Evolutionary conservation across 108 stramenopile genomes (phyloP).

Genomic region (Ochromonas danica): DNA sequence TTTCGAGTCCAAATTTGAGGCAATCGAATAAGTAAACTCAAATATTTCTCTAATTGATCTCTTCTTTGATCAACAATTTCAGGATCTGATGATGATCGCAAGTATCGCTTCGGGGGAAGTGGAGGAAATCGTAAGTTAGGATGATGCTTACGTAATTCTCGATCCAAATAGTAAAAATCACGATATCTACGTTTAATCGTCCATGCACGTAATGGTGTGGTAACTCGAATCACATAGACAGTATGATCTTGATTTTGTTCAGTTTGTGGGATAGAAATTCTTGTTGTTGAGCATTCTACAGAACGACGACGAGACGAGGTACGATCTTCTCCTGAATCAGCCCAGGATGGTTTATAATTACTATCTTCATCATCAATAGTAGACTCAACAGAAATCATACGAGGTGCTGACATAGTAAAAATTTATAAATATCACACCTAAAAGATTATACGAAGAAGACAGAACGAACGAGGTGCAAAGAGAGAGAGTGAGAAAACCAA

Average conservation of each 20-base stretch:
- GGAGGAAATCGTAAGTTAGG: background rate
- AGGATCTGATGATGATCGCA: background rate
- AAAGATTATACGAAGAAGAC: too few relatives aligned
- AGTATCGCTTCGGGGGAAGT: constrained; percentile 31
- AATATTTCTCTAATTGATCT: background rate
- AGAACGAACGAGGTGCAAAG: too few relatives aligned
- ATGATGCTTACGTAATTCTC: background rate
- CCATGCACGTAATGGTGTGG: background rate
- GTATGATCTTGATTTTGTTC: background rate
- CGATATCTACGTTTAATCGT: background rate
- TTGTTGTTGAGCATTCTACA: background rate
- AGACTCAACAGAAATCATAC: background rate
- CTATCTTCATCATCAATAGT: background rate
- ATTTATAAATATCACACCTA: too few relatives aligned
- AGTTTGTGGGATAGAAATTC: background rate
- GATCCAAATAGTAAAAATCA: constrained; percentile 35
- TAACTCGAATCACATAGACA: constrained; percentile 7
- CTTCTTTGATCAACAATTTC: constrained; percentile 26
- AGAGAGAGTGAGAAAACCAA: too few relatives aligned
- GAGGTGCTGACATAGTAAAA: too few relatives aligned
- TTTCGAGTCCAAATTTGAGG: constrained; percentile 28
- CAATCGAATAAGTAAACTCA: background rate
- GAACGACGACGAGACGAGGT: background rate
- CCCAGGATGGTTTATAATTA: background rate
- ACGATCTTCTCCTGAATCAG: background rate